Conservation (phyloP, 148 eudicot species). For the Rhododendron mucronatum region DNA sequence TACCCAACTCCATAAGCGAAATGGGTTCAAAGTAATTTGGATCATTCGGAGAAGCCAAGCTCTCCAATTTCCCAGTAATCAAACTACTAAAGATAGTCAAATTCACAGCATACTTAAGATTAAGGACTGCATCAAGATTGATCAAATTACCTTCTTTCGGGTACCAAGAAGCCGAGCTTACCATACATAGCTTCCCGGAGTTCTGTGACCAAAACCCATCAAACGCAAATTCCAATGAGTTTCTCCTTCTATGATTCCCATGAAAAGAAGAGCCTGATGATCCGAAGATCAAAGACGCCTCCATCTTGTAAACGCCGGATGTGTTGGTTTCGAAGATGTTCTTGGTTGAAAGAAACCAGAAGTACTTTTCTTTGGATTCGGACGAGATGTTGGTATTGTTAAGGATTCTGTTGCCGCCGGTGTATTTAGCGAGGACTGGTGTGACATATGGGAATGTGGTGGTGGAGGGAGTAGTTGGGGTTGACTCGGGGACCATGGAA, state of each 20-base stretch:
- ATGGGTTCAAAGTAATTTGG: slow-evolving; percentile 17
- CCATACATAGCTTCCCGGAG: too few species aligned
- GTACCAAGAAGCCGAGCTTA: too few species aligned
- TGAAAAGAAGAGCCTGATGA: too few species aligned
- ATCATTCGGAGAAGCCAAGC: slow-evolving; percentile 14
- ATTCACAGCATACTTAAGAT: background rate
- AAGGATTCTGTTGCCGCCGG: too few species aligned
- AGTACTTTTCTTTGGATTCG: too few species aligned
- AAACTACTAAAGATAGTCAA: slow-evolving; percentile 6
- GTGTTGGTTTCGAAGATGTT: slow-evolving; percentile 10
- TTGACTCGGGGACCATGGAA: too few species aligned
- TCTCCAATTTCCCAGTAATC: slow-evolving; percentile 17
- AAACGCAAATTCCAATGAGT: background rate
- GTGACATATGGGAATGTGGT: too few species aligned
- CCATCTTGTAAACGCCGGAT: background rate
- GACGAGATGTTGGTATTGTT: too few species aligned
- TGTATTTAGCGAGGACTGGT: too few species aligned
- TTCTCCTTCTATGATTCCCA: rapidly evolving
- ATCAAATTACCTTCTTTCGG: too few species aligned
- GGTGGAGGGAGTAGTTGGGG: too few species aligned
- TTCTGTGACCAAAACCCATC: background rate
- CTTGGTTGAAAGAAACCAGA: too few species aligned
- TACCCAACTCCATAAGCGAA: background rate
- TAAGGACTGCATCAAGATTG: slow-evolving; percentile 8
- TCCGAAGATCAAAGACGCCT: slow-evolving; percentile 7